Evolutionary conservation across 179 eudicot genomes (phyloP), one percentile per base, ranked within the genome.

Genomic region (Beta macrorhiza): DNA sequence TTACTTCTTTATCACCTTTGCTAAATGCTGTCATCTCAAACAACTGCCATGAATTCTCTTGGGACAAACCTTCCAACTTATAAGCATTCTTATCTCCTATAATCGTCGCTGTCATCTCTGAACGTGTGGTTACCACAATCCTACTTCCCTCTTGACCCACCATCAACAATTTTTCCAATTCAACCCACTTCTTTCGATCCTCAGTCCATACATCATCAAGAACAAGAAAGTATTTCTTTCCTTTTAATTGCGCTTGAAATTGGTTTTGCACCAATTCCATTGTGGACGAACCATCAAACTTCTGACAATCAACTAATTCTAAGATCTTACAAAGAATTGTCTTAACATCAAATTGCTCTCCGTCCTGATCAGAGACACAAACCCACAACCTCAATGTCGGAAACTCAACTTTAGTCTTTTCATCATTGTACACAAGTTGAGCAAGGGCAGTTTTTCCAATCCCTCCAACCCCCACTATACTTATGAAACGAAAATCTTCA

Each of bases 191-290:
- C 3, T 12, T 1, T 0, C 5, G 44, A 3, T 64, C 69, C 8
- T 64, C 69, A 4, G 2, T 64, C 69, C 69, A 64, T 13, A 64
- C 69, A 65, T 65, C 69, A 65, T 65, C 69, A 25, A 64, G 69
- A 25, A 64, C 69, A 29, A 64, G 69, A 0, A 65, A 13, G 69
- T 3, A 65, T 14, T 65, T 65, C 69, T 29, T 65, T 29, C 44
- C 69, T 13, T 5, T 10, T 13, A 65, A 65, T 65, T 65, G 37
- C 13, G 4, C 7, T 65, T 29, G 16, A 65, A 65, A 5, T 65
- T 65, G 44, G 7, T 13, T 65, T 65, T 65, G 68, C 68, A 65
- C 44, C 17, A 5, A 65, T 29, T 65, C 69, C 69, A 65, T 3
- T 0, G 44, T 3, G 17, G 44, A 65, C 3, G 45, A 22, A 5